These are phyloP conservation scores for Eucalyptus brandiana DNA, from an alignment of 345 rosid species.

Conservation along the genomic window DNA sequence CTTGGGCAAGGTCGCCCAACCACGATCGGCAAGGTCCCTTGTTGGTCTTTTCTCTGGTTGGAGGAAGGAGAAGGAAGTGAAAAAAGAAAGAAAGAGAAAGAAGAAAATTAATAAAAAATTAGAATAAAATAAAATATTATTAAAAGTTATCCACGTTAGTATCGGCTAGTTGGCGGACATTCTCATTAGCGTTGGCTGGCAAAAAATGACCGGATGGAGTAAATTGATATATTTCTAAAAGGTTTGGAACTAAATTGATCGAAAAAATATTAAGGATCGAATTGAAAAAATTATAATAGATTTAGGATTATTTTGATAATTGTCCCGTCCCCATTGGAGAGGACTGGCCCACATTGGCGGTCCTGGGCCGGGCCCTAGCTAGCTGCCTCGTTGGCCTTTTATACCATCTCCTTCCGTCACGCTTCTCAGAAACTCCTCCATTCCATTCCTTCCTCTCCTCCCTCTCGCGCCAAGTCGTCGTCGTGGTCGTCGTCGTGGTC, in stretches of 20 bases:
- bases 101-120: too few species aligned
- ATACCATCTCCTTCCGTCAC: slow-evolving; percentile 6
- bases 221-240: too few species aligned
- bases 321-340: neutral
- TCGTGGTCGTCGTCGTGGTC: neutral
- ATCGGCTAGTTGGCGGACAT: accelerated
- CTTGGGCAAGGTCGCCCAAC: too few species aligned
- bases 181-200: accelerated
- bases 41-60: accelerated
- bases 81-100: too few species aligned
- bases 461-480: neutral
- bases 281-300: too few species aligned
- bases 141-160: too few species aligned
- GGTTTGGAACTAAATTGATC: accelerated
- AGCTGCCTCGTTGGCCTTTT: neutral
- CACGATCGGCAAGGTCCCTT: accelerated
- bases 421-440: slow-evolving; percentile 32
- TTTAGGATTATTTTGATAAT: too few species aligned
- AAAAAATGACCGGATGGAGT: too few species aligned
- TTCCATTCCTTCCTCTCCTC: neutral
- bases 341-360: neutral
- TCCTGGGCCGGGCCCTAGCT: neutral
- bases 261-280: too few species aligned
- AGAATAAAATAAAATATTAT: too few species aligned
- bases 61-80: too few species aligned